Conservation (phyloP, 2,329 filamentous ascomycete genomes). For the Chaetomium globosum region DNA sequence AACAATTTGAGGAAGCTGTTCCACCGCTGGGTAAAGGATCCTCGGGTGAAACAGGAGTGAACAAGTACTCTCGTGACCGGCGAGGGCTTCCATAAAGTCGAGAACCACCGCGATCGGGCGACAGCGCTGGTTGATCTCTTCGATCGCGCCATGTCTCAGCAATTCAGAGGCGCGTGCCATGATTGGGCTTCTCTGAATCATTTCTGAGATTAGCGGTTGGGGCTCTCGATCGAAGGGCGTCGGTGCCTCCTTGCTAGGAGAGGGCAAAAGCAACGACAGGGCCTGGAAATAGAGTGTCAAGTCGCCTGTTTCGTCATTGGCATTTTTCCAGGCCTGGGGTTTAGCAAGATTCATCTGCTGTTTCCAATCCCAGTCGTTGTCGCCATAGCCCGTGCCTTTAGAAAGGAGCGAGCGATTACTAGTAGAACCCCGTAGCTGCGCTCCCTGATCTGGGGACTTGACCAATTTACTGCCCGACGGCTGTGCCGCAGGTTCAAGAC, state of each 20-base stretch:
- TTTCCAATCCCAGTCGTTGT: neutral
- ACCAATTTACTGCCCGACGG: neutral
- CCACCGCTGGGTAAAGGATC: constrained; percentile 40
- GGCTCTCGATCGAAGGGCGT: constrained; percentile 5
- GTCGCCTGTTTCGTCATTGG: neutral
- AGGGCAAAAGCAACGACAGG: constrained; percentile 26
- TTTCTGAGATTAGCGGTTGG: constrained; percentile 24
- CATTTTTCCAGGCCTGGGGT: neutral
- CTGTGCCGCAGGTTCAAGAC: constrained; percentile 13
- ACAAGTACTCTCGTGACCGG: constrained; percentile 40
- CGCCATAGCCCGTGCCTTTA: constrained; percentile 35
- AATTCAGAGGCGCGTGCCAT: constrained; percentile 35
- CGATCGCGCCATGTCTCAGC: constrained; percentile 36
- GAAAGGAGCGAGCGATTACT: constrained; percentile 23
- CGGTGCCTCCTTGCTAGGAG: neutral
- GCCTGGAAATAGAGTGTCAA: constrained; percentile 27
- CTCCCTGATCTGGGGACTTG: neutral
- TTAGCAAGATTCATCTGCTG: neutral
- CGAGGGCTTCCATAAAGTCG: constrained; percentile 45
- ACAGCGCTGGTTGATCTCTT: constrained; percentile 36
- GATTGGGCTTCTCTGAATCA: constrained; percentile 37
- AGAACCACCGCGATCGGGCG: constrained; percentile 46
- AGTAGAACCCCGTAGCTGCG: neutral
- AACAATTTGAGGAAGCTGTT: constrained; percentile 45
- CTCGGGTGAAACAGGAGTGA: constrained; percentile 43